Evolutionary conservation across 2,329 filamentous ascomycete species (phyloP).

Genomic region (Trichoderma cornu-damae): DNA sequence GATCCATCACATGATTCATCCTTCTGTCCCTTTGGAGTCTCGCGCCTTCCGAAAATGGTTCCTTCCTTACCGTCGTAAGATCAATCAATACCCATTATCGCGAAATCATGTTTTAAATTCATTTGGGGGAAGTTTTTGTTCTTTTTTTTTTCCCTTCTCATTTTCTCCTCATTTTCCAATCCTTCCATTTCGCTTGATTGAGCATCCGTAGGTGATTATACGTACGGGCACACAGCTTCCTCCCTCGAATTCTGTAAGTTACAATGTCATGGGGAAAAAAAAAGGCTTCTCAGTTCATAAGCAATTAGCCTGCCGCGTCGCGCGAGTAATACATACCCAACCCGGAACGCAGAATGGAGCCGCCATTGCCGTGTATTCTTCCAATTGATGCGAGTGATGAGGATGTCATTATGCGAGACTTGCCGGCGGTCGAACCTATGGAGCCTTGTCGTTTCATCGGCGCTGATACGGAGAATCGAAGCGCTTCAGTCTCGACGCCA

Average conservation of each 20-base stretch:
- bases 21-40: not conserved
- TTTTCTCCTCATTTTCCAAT: not conserved
- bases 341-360: not conserved
- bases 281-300: not conserved
- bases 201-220: not conserved
- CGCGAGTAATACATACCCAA: not conserved
- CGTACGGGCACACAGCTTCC: not conserved
- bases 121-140: not conserved
- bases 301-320: conserved; percentile 2
- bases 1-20: conserved; percentile 8
- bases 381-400: not conserved
- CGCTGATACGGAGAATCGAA: not conserved
- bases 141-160: not conserved
- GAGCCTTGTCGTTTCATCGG: not conserved
- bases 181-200: no score
- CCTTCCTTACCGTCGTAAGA: conserved; percentile 5
- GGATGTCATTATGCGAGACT: not conserved
- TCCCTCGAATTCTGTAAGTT: not conserved
- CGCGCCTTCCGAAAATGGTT: conserved; percentile 9
- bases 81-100: not conserved
- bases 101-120: not conserved
- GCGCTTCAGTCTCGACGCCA: not conserved
- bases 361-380: not conserved
- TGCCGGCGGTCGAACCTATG: not conserved
- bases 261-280: not conserved